Conservation (phyloP, 768 basidiomycete species). For the Neoboletus brunneissimus region DNA sequence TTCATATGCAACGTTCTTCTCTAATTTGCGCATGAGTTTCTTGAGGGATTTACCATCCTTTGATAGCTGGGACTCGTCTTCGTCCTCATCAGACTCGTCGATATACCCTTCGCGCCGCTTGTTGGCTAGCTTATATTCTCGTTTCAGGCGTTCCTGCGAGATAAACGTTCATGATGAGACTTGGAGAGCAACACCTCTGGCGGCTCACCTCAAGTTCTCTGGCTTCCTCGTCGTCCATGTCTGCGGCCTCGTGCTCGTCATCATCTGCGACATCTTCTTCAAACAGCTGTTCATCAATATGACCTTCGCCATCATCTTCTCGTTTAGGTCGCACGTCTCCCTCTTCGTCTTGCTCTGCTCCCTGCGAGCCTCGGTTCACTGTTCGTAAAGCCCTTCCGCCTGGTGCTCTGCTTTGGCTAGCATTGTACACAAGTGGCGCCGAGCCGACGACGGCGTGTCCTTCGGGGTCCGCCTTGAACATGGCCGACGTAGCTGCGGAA, state of each 20-base stretch:
- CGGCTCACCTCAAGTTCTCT: slow-evolving; percentile 72
- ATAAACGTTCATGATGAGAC: not conserved
- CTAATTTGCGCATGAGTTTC: slow-evolving; percentile 80
- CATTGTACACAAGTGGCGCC: slow-evolving; percentile 46
- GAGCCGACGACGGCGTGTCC: slow-evolving; percentile 41
- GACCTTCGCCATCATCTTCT: slow-evolving; percentile 73
- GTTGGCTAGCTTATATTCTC: slow-evolving; percentile 77
- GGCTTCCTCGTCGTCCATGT: slow-evolving; percentile 79
- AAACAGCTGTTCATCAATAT: slow-evolving; percentile 77
- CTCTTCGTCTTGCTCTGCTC: slow-evolving; percentile 67
- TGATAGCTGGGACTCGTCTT: slow-evolving; percentile 55
- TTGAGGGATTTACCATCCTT: slow-evolving; percentile 79
- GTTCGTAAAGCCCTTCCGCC: slow-evolving; percentile 64
- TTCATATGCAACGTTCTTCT: slow-evolving; percentile 80
- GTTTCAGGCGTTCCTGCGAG: slow-evolving; percentile 74
- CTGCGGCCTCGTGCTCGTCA: slow-evolving; percentile 72
- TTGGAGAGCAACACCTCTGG: not conserved
- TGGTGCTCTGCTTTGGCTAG: slow-evolving; percentile 60
- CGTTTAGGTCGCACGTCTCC: slow-evolving; percentile 52
- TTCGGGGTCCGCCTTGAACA: slow-evolving; percentile 66
- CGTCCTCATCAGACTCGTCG: slow-evolving; percentile 74
- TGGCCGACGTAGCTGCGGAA: slow-evolving; percentile 60
- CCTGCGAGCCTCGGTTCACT: slow-evolving; percentile 63
- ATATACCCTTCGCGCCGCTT: slow-evolving; percentile 66
- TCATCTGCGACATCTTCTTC: slow-evolving; percentile 88